These are phyloP conservation scores for Xylariaceae sp. DNA, from an alignment of 2,329 filamentous ascomycete genomes.

Conservation along the genomic window DNA sequence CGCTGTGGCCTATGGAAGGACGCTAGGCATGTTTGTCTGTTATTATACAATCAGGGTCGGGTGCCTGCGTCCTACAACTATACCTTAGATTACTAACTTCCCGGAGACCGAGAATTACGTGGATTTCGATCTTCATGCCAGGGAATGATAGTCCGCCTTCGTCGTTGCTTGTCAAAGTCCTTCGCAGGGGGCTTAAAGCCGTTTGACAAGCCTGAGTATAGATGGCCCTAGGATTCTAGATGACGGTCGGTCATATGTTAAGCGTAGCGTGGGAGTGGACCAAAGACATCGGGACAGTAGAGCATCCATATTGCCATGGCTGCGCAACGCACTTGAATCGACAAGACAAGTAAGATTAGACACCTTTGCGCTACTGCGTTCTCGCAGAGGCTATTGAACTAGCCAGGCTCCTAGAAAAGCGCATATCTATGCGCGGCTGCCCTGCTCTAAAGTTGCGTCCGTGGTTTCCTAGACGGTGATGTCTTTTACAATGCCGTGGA, in stretches of 20 bases:
- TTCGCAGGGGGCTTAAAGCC: not conserved
- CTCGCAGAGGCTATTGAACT: not conserved
- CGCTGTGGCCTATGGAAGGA: not conserved
- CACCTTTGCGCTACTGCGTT: not conserved
- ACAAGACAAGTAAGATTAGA: conserved; percentile 3
- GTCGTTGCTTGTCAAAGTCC: not conserved
- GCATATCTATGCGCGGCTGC: no score
- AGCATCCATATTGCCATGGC: conserved; percentile 4
- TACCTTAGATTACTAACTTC: not conserved
- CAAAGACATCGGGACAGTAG: not conserved
- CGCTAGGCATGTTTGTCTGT: not conserved
- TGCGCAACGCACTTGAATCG: not conserved
- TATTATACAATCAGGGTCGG: not conserved
- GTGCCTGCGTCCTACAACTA: not conserved
- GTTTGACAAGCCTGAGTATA: not conserved
- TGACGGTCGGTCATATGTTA: conserved; percentile 3
- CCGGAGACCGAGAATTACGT: not conserved
- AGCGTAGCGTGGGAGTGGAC: not conserved
- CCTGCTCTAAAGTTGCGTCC: no score
- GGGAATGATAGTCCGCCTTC: not conserved
- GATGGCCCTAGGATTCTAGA: conserved; percentile 1
- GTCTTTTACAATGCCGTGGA: no score
- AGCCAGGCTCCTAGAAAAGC: not conserved
- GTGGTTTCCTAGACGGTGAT: no score
- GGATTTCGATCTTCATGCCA: not conserved